Conservation (phyloP, 208 protist species). For the Crithidia acanthocephali region DNA sequence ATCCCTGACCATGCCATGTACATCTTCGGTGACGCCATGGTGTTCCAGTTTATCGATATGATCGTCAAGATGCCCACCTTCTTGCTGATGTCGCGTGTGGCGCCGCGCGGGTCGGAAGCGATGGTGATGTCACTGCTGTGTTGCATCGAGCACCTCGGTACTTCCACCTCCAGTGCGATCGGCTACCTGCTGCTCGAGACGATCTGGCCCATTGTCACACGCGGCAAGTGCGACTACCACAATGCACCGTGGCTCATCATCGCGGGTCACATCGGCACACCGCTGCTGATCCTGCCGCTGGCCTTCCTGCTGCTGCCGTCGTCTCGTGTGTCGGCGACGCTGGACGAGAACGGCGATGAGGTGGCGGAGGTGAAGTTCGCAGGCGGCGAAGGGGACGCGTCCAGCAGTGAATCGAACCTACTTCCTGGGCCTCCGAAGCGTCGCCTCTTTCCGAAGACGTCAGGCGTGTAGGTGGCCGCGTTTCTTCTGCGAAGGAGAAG, state of each 20-base stretch:
- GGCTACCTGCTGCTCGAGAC: constrained; percentile 62
- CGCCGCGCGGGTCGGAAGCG: constrained; percentile 79
- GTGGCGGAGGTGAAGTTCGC: background rate
- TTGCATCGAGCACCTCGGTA: constrained; percentile 71
- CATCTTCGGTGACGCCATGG: constrained; percentile 67
- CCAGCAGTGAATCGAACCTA: background rate
- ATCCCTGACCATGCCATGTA: constrained; percentile 74
- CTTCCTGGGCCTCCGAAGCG: background rate
- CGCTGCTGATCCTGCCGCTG: constrained; percentile 10
- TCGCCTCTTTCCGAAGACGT: too few species aligned
- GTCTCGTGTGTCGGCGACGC: background rate
- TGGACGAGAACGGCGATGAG: constrained; percentile 13
- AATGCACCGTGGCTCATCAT: constrained; percentile 33
- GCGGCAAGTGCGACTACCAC: constrained; percentile 64
- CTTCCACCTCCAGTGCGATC: constrained; percentile 40
- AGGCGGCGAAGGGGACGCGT: background rate
- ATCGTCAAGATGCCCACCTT: constrained; percentile 74
- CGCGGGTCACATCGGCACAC: constrained; percentile 21
- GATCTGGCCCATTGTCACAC: constrained; percentile 59
- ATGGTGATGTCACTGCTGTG: constrained; percentile 82
- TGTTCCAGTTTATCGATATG: constrained; percentile 63
- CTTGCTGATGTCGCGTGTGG: constrained; percentile 82
- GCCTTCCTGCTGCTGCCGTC: background rate
- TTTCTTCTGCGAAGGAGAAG: too few species aligned
- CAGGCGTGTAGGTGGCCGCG: too few species aligned